Percentiles rank a stretch among this genome's conserved stretches.
phyloP scores from a whole-genome alignment of 1,139 yeast species.

The Debaryomyces fabryi region DNA sequence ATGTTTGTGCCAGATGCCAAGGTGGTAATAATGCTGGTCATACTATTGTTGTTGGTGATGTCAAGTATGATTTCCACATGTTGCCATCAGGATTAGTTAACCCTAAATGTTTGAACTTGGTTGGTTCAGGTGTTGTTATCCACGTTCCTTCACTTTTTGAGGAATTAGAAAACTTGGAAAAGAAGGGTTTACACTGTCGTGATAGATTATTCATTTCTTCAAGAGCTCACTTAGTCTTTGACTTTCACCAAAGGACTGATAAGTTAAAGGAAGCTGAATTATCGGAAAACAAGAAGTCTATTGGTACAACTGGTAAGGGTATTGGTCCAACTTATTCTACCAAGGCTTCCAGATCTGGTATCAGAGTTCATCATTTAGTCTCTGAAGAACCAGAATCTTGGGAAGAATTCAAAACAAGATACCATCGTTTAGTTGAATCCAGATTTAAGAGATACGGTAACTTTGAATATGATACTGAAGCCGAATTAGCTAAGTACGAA shows the following conservation, averaged over 20 bases:
- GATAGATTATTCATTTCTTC: constrained; percentile 86
- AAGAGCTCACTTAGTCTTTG: constrained; percentile 95
- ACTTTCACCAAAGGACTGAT: constrained; percentile 96
- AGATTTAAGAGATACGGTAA: constrained; percentile 91
- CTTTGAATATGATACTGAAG: constrained; percentile 83
- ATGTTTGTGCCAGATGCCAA: constrained; percentile 96
- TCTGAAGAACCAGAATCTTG: constrained; percentile 89
- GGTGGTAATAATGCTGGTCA: constrained; percentile 99
- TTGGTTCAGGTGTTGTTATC: constrained; percentile 96
- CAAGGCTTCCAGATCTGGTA: constrained; percentile 95
- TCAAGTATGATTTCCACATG: constrained; percentile 97
- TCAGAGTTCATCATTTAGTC: constrained; percentile 94
- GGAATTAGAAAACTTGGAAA: constrained; percentile 79
- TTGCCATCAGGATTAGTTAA: constrained; percentile 96
- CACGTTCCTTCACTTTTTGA: constrained; percentile 92
- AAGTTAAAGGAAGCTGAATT: constrained; percentile 93
- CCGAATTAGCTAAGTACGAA: constrained; percentile 77
- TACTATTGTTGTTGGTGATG: constrained; percentile 87
- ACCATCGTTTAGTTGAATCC: constrained; percentile 74
- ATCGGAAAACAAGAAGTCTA: constrained; percentile 80
- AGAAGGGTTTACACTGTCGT: constrained; percentile 78
- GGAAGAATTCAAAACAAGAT: constrained; percentile 83
- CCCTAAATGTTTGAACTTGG: constrained; percentile 82
- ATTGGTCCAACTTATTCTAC: constrained; percentile 98
- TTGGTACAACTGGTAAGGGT: constrained; percentile 99